Evolutionary conservation across 148 eudicot species (phyloP).

Genomic region (Persicaria tinctoria): DNA sequence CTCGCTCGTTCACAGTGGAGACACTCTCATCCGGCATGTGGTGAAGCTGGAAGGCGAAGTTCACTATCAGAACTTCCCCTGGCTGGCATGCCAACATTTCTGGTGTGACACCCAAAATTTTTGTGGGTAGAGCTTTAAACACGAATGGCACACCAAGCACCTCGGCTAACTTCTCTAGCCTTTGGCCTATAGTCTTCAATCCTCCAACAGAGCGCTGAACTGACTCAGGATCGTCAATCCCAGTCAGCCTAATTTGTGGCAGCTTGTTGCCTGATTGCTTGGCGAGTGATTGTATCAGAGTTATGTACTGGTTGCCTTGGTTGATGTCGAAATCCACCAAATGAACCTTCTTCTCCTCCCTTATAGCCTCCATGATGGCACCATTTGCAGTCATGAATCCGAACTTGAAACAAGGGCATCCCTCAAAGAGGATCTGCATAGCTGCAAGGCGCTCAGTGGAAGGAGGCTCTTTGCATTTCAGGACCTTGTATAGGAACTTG

Average conservation of each 20-base stretch:
- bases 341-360: constrained; percentile 49
- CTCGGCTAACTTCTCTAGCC: constrained; percentile 49
- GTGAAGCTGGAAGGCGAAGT: constrained; percentile 89
- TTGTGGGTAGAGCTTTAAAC: constrained; percentile 53
- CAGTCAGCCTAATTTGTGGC: constrained; percentile 50
- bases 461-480: constrained; percentile 86
- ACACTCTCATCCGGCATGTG: constrained; percentile 98
- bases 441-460: constrained; percentile 69
- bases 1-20: constrained; percentile 64
- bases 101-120: constrained; percentile 44
- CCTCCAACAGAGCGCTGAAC: constrained; percentile 76
- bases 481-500: constrained; percentile 67
- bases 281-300: constrained; percentile 65
- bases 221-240: constrained; percentile 82
- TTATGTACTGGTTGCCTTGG: constrained; percentile 83
- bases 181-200: constrained; percentile 48
- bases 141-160: constrained; percentile 43
- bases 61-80: constrained; percentile 67
- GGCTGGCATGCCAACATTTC: constrained; percentile 31
- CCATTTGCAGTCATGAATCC: constrained; percentile 91
- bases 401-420: constrained; percentile 83
- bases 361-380: constrained; percentile 58
- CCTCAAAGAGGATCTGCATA: constrained; percentile 92
- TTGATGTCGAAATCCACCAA: constrained; percentile 78
- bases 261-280: constrained; percentile 25